These are phyloP conservation scores for Actinomucor elegans DNA, from an alignment of 371 early-diverging fungal species.

Conservation along the genomic window DNA sequence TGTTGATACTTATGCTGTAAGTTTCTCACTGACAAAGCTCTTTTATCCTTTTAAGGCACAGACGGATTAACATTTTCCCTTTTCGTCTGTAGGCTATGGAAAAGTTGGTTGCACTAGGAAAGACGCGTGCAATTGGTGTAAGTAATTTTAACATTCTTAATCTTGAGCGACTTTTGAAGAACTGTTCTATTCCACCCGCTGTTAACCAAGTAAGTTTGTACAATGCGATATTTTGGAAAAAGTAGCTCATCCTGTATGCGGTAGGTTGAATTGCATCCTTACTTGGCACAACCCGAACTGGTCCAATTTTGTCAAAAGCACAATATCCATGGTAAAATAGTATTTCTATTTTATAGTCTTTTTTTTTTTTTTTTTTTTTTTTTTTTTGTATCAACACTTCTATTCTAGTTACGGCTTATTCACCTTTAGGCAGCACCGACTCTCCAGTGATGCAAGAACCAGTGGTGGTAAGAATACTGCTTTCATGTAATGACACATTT, in stretches of 20 bases:
- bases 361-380: no score
- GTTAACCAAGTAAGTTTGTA: slow-evolving; percentile 60
- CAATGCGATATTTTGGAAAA: neutral
- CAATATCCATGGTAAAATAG: slow-evolving; percentile 32
- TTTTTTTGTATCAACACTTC: no score
- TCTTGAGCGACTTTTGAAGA: slow-evolving; percentile 45
- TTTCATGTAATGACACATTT: no score
- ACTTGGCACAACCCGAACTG: slow-evolving; percentile 74
- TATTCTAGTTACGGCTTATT: slow-evolving; percentile 49
- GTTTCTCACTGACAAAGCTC: slow-evolving; percentile 10
- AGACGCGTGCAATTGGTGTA: slow-evolving; percentile 64
- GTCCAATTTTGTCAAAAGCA: slow-evolving; percentile 57
- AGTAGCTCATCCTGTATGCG: neutral
- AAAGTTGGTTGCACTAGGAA: slow-evolving; percentile 47
- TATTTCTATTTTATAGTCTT: no score
- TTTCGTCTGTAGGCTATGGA: slow-evolving; percentile 52
- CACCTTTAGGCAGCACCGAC: slow-evolving; percentile 44
- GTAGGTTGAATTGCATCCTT: slow-evolving; percentile 87
- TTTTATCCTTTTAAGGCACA: slow-evolving; percentile 19
- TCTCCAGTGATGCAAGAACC: slow-evolving; percentile 42
- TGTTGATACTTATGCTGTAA: slow-evolving; percentile 50
- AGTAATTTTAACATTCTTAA: slow-evolving; percentile 59
- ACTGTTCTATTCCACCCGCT: slow-evolving; percentile 59
- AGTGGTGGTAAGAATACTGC: slow-evolving; percentile 33
- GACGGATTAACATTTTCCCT: slow-evolving; percentile 10